Conservation (phyloP, 1,284 basidiomycete species). For the Omphalotus olearius region DNA sequence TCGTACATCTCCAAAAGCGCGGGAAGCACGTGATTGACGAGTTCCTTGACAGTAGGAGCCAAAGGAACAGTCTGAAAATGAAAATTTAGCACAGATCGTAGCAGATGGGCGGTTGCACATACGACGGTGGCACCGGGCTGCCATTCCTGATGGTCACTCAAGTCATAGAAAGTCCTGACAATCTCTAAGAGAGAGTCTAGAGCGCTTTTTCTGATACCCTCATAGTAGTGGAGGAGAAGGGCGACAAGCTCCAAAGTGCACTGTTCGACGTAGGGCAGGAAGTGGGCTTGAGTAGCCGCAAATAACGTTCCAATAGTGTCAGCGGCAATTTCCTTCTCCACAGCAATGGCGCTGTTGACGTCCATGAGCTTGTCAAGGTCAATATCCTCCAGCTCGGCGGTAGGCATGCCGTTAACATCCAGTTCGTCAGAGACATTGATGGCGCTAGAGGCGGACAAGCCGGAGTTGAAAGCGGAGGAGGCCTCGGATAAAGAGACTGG, state of each 20-base stretch:
- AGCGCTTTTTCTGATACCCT: conserved; percentile 95
- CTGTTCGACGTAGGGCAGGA: conserved; percentile 85
- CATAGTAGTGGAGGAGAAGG: conserved; percentile 93
- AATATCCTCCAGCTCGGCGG: conserved; percentile 80
- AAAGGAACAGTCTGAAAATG: conserved; percentile 50
- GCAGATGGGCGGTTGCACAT: conserved; percentile 23
- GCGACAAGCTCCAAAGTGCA: conserved; percentile 79
- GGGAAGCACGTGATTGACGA: conserved; percentile 75
- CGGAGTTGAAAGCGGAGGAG: conserved; percentile 63
- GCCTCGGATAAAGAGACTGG: conserved; percentile 49
- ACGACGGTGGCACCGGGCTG: conserved; percentile 66
- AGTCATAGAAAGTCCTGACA: conserved; percentile 89
- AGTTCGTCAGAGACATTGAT: conserved; percentile 52
- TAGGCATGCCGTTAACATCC: conserved; percentile 53
- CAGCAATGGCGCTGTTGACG: conserved; percentile 94
- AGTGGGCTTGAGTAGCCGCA: conserved; percentile 76
- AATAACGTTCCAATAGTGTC: conserved; percentile 96
- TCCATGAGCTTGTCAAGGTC: conserved; percentile 85
- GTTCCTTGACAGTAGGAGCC: conserved; percentile 75
- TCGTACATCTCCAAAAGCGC: conserved; percentile 88
- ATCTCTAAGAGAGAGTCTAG: conserved; percentile 88
- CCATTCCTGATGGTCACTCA: conserved; percentile 85
- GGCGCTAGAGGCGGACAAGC: conserved; percentile 65
- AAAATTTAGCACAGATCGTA: conserved; percentile 6
- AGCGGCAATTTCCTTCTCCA: conserved; percentile 99